Evolutionary conservation across 768 basidiomycete species (phyloP).

Genomic region (Peribolospora baueri): DNA sequence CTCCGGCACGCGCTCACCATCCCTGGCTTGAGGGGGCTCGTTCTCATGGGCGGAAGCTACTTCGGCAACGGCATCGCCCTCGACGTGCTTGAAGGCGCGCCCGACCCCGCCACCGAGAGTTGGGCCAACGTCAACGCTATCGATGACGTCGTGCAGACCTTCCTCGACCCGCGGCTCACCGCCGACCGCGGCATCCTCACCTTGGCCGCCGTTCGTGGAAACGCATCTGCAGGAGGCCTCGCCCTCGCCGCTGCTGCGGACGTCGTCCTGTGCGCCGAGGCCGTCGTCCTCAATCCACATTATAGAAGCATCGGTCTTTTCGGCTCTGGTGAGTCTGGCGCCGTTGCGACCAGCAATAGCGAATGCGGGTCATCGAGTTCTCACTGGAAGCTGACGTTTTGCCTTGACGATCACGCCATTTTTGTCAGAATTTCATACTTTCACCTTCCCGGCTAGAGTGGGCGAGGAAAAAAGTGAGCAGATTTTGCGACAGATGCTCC

Average conservation of each 20-base stretch:
- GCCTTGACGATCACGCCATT: background rate
- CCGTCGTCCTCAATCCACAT: conserved; percentile 15
- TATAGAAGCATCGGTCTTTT: conserved; percentile 16
- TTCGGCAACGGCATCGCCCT: conserved; percentile 18
- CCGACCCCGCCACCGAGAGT: conserved; percentile 12
- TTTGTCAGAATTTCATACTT: conserved; percentile 14
- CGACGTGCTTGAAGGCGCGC: conserved; percentile 15
- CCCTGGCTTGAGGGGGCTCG: conserved; percentile 4
- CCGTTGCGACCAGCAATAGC: background rate
- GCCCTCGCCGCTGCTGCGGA: conserved; percentile 16
- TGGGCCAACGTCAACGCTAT: conserved; percentile 18
- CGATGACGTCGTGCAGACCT: conserved; percentile 10
- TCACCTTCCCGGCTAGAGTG: background rate
- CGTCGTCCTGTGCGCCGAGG: conserved; percentile 10
- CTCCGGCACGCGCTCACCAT: background rate
- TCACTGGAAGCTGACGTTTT: background rate
- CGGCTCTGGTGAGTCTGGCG: conserved; percentile 5
- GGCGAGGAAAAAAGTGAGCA: background rate
- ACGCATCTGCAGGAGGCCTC: conserved; percentile 17
- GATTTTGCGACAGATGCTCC: background rate
- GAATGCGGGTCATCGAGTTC: background rate
- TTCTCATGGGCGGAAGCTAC: conserved; percentile 6
- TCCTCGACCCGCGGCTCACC: conserved; percentile 9
- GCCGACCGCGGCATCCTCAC: conserved; percentile 13
- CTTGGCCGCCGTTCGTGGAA: conserved; percentile 15